Evolutionary conservation across 1,284 basidiomycete genomes (phyloP), one percentile per base, ranked within the genome.

Genomic region (Malassezia brasiliensis): DNA sequence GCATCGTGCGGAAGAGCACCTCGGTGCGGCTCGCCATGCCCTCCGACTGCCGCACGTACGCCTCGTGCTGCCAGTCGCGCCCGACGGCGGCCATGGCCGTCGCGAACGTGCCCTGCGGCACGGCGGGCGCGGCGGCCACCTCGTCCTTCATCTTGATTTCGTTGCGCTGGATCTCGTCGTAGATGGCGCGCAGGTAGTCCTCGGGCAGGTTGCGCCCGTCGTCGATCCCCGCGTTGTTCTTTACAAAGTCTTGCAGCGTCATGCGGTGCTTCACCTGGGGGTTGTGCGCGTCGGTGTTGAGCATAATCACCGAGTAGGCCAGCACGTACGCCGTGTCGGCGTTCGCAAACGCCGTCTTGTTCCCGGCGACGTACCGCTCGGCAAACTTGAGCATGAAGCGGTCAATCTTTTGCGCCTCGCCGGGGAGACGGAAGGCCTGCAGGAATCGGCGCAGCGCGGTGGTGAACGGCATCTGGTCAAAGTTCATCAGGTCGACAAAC

Each of bases 91-190:
- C 71, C 34, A 74, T 68, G 5, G 68, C 71, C 34, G 58, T 64
- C 3, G 72, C 69, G 6, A 74, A 47, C 15, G 67, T 69, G 4
- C 61, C 56, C n/a, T 63, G 38, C 25, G 63, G 56, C 47, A 47
- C 25, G 3, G 48, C 52, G 3, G 56, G 52, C 31, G 60, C 58
- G 11, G 58, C 53, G 1, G 58, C 47, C 39, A 64, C 63, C 38
- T 74, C 72, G 56, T 73, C 72, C 64, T 73, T 69, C 71, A 74
- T 72, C 68, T 74, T 74, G 63, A 74, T 74, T 60, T 74, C 72
- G 57, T 74, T 55, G 55, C 61, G 63, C 59, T 72, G 68, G 36
- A 74, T 74, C 47, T 74, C 71, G 46, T 74, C 71, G 48, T 63
- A 74, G 22, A 74, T 67, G 11, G 58, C 50, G 2, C 49, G 52